These are phyloP conservation scores for Synura sp. DNA, from an alignment of 352 stramenopile species.

Conservation along the genomic window DNA sequence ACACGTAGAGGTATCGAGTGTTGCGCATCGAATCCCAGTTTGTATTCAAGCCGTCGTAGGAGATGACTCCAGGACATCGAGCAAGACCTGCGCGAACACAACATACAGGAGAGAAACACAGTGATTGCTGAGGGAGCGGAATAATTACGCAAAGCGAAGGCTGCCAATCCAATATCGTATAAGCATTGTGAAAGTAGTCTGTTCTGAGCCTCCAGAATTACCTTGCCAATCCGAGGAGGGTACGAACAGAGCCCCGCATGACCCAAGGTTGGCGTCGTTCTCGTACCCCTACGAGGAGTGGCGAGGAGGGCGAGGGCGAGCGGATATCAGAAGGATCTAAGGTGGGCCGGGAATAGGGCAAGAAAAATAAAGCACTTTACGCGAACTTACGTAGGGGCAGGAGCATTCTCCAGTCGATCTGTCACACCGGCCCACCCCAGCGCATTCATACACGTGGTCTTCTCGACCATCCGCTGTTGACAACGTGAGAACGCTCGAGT, in stretches of 20 bases:
- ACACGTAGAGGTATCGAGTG: neutral
- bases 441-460: neutral
- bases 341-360: too few species aligned
- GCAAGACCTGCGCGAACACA: neutral
- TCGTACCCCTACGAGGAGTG: neutral
- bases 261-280: constrained; percentile 2
- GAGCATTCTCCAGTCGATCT: neutral
- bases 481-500: neutral
- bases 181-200: too few species aligned
- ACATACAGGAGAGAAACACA: too few species aligned
- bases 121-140: too few species aligned
- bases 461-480: constrained; percentile 19
- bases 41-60: too few species aligned
- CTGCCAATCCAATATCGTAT: too few species aligned
- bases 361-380: too few species aligned
- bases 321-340: too few species aligned
- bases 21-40: too few species aligned
- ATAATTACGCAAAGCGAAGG: too few species aligned
- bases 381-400: constrained; percentile 11
- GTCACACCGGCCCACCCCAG: constrained; percentile 27
- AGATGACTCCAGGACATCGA: constrained; percentile 23
- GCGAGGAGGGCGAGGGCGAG: too few species aligned
- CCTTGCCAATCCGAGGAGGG: neutral
- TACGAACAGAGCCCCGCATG: neutral
- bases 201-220: too few species aligned